These are phyloP conservation scores for Canariomyces notabilis DNA, from an alignment of 2,329 filamentous ascomycete species.

Conservation along the genomic window DNA sequence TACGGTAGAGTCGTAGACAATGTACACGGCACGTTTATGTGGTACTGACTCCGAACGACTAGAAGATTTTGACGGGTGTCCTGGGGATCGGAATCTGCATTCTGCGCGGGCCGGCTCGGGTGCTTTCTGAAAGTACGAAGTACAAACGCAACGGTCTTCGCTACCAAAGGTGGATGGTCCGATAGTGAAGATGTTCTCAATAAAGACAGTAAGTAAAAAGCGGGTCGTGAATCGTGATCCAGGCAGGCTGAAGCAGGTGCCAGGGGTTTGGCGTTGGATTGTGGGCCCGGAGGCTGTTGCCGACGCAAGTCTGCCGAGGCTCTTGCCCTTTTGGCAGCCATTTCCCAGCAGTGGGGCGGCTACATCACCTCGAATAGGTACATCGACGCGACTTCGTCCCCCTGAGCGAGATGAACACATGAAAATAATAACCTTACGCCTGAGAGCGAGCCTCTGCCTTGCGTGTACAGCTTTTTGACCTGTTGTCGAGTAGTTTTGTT, in stretches of 20 bases:
- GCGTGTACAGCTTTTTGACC: not conserved
- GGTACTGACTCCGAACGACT: no score
- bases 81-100: no score
- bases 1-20: no score
- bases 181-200: not conserved
- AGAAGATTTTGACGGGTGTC: no score
- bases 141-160: no score
- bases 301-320: slow-evolving; percentile 20
- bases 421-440: not conserved
- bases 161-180: no score
- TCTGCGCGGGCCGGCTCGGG: no score
- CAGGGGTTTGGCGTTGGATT: slow-evolving; percentile 14
- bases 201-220: slow-evolving; percentile 9
- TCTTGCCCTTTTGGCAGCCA: slow-evolving; percentile 11
- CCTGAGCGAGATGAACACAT: slow-evolving; percentile 13
- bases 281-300: slow-evolving; percentile 13
- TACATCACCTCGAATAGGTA: slow-evolving; percentile 13
- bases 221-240: slow-evolving; percentile 7
- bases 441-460: not conserved
- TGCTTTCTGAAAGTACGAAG: no score
- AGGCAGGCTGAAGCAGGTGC: slow-evolving; percentile 12
- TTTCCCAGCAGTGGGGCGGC: slow-evolving; percentile 12
- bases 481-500: not conserved
- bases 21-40: no score
- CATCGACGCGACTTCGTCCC: slow-evolving; percentile 14